A percentile compares a stretch with the other conserved stretches of the same genome.
Conservation (phyloP, 345 rosid genomes). For the Geranium rotundifolium region DNA sequence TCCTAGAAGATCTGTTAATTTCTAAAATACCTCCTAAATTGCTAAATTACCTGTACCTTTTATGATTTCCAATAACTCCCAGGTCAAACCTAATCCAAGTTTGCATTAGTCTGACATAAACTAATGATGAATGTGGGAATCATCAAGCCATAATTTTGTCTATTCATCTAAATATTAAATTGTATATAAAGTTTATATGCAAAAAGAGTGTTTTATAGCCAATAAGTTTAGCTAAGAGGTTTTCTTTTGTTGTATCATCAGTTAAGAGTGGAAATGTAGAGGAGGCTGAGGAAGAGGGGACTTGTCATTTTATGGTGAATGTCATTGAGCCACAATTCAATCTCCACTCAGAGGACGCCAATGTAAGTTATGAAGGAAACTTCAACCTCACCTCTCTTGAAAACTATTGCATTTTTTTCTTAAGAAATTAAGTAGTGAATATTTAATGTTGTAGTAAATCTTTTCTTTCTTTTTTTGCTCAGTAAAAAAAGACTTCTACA, state of each 20-base stretch:
- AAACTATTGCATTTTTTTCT: no score
- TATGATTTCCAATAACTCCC: neutral
- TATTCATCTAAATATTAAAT: neutral
- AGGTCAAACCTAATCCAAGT: neutral
- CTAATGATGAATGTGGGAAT: neutral
- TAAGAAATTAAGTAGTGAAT: no score
- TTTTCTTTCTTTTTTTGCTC: no score
- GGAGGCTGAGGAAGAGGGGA: slow-evolving; percentile 74
- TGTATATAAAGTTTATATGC: neutral
- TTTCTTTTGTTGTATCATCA: slow-evolving; percentile 26
- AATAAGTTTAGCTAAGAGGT: slow-evolving; percentile 14
- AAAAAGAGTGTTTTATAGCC: neutral
- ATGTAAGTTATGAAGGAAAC: slow-evolving; percentile 43
- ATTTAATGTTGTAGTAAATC: no score
- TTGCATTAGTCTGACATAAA: neutral
- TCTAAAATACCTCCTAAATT: neutral
- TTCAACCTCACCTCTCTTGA: neutral
- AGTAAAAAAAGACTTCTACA: no score
- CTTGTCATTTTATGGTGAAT: slow-evolving; percentile 88
- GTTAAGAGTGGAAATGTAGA: slow-evolving; percentile 31
- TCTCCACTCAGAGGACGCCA: slow-evolving; percentile 99
- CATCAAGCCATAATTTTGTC: neutral
- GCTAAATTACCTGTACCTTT: neutral
- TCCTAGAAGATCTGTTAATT: neutral
- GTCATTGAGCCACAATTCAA: slow-evolving; percentile 95